phyloP scores from a whole-genome alignment of 768 basidiomycete genomes.

The Psilocybe azurescens region DNA sequence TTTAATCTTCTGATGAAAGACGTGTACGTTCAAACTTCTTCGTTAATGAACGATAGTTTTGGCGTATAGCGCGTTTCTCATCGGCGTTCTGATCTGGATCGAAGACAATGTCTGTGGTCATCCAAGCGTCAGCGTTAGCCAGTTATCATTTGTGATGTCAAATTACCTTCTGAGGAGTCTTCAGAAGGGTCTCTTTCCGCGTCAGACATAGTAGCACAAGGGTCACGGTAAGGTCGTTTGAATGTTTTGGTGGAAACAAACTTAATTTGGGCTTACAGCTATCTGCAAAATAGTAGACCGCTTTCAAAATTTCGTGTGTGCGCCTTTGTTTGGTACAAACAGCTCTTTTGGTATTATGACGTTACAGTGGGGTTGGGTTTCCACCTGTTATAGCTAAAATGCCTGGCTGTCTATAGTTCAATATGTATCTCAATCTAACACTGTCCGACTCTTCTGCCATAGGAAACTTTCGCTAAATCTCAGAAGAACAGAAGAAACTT shows the following conservation, averaged over 20 bases:
- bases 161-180: slow-evolving; percentile 22
- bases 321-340: too few relatives aligned
- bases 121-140: neutral
- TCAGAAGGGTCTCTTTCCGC: slow-evolving; percentile 31
- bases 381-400: too few relatives aligned
- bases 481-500: too few relatives aligned
- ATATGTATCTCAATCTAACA: too few relatives aligned
- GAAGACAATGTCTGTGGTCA: slow-evolving; percentile 50
- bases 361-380: too few relatives aligned
- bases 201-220: slow-evolving; percentile 32
- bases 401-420: too few relatives aligned
- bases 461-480: too few relatives aligned
- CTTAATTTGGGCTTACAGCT: neutral
- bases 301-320: too few relatives aligned
- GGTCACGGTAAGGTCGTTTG: neutral
- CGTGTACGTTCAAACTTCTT: slow-evolving; percentile 66
- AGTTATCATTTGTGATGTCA: neutral
- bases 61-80: slow-evolving; percentile 75
- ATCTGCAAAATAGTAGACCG: too few relatives aligned
- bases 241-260: slow-evolving; percentile 1
- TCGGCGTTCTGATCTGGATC: slow-evolving; percentile 88
- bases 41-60: slow-evolving; percentile 72
- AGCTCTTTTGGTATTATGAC: too few relatives aligned
- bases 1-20: neutral
- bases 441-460: too few relatives aligned